These are phyloP conservation scores for Pseudisothecium myosuroides DNA, from an alignment of 225 moss, liverwort and hornwort genomes.

Conservation along the genomic window DNA sequence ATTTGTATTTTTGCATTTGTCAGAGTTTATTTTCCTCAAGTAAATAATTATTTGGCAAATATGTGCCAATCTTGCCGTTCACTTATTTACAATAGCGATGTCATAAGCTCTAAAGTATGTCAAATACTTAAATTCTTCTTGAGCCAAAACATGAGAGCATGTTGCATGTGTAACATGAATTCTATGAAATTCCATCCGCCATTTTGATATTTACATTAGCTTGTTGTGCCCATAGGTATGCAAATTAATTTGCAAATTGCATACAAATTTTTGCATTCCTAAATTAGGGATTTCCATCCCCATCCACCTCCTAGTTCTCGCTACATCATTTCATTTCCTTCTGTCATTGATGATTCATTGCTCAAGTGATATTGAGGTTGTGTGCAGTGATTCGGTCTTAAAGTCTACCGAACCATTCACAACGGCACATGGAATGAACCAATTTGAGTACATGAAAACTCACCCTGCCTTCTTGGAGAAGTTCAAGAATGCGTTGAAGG, in stretches of 20 bases:
- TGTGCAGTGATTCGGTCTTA: background rate
- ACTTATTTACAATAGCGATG: background rate
- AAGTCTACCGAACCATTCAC: background rate
- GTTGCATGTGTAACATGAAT: background rate
- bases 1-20: background rate
- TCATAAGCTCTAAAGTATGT: background rate
- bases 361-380: background rate
- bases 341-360: rapidly evolving
- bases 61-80: background rate
- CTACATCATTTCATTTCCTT: background rate
- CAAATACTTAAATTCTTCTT: background rate
- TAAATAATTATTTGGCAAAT: background rate
- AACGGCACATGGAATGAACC: background rate
- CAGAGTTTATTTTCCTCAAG: background rate
- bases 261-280: rapidly evolving
- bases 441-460: background rate
- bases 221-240: background rate
- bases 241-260: background rate
- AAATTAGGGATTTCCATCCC: background rate
- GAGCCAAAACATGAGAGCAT: background rate
- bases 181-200: background rate
- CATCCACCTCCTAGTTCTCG: no score
- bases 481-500: background rate
- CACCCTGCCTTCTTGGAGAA: background rate
- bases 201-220: no score